phyloP scores from a whole-genome alignment of 106 monocot species.

The Ottelia alismoides region DNA sequence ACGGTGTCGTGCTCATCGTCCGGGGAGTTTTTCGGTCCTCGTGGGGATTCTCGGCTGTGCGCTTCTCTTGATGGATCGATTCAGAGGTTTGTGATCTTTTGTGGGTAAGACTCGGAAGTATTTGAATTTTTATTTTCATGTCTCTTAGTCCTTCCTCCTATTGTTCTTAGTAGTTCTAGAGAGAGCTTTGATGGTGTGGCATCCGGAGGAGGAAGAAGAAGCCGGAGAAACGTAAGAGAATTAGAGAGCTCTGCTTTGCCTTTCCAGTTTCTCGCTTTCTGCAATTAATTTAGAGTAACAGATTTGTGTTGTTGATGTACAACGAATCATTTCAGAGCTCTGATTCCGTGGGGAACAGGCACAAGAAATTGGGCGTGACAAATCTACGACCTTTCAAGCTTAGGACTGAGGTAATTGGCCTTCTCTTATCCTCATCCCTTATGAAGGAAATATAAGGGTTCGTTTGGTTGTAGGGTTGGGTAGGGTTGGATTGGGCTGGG shows the following conservation, averaged over 20 bases:
- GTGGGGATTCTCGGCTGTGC: conserved; percentile 23
- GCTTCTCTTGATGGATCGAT: conserved; percentile 41
- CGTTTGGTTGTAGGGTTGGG: no score
- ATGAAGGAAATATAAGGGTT: no score
- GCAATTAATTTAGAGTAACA: background rate
- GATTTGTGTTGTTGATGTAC: background rate
- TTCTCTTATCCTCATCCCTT: no score
- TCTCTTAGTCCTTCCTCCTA: no score
- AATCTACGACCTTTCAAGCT: conserved; percentile 50
- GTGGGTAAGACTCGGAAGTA: background rate
- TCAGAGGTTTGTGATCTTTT: conserved; percentile 26
- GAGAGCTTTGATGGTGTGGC: conserved; percentile 47
- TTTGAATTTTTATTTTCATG: background rate
- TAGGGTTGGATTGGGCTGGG: no score
- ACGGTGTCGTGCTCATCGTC: conserved; percentile 13
- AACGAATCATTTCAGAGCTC: conserved; percentile 37
- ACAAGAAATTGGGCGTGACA: conserved; percentile 38
- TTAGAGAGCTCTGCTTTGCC: background rate
- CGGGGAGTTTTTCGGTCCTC: conserved; percentile 18
- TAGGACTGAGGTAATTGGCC: conserved; percentile 46
- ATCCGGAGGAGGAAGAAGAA: conserved; percentile 32
- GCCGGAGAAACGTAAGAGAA: conserved; percentile 32
- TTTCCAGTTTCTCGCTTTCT: background rate
- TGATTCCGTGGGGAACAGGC: conserved; percentile 32
- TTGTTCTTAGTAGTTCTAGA: no score